phyloP scores from a whole-genome alignment of 106 monocot species.

The Posidonia australis region DNA sequence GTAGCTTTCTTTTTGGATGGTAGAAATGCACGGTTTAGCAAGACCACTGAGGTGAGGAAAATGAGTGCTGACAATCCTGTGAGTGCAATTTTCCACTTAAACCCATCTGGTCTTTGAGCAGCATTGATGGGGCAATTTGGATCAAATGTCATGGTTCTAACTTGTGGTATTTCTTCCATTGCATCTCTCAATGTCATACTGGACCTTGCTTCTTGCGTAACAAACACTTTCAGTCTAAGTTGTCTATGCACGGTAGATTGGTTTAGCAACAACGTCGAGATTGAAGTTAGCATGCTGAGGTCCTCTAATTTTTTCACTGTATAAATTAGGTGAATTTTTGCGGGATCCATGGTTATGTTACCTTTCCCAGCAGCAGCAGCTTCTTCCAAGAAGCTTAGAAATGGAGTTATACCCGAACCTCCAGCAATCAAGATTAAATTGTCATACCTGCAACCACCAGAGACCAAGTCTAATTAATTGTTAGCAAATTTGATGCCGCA shows the following conservation, averaged over 20 bases:
- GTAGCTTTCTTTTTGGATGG: constrained; percentile 19
- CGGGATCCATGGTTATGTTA: neutral
- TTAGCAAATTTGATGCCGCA: neutral
- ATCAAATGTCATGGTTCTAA: constrained; percentile 10
- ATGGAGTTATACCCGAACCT: constrained; percentile 80
- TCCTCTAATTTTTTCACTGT: constrained; percentile 44
- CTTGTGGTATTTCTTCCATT: constrained; percentile 17
- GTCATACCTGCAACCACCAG: constrained; percentile 41
- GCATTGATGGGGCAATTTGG: neutral
- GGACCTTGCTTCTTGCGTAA: constrained; percentile 47
- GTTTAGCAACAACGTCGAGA: constrained; percentile 26
- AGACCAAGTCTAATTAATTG: neutral
- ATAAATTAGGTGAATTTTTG: constrained; percentile 43
- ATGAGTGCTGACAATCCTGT: constrained; percentile 26
- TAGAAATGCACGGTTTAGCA: constrained; percentile 30
- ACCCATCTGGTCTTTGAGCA: constrained; percentile 14
- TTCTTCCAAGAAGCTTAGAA: constrained; percentile 64
- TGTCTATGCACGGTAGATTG: constrained; percentile 1
- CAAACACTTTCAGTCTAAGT: constrained; percentile 32
- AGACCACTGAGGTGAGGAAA: constrained; percentile 33
- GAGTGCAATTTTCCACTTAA: constrained; percentile 25
- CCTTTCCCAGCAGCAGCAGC: constrained; percentile 29
- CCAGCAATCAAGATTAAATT: constrained; percentile 60
- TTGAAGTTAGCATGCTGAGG: constrained; percentile 48
- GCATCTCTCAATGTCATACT: constrained; percentile 20